Evolutionary conservation across 768 basidiomycete species (phyloP), one percentile per base, ranked within the genome.

Genomic region (Mycena latifolia): DNA sequence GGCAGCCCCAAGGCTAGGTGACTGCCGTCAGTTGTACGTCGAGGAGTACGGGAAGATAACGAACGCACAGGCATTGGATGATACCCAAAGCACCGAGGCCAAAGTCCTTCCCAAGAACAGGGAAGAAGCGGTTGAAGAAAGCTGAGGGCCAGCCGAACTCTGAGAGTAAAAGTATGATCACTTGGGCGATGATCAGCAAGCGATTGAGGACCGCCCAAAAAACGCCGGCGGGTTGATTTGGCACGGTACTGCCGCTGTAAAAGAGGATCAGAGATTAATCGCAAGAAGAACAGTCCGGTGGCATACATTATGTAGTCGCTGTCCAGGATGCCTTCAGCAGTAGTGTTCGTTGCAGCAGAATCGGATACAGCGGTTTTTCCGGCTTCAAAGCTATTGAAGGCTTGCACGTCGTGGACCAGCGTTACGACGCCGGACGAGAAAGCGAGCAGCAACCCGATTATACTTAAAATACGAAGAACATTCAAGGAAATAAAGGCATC

Each of bases 131-230:
- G 74, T 88, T 84, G 79, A 97, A 97, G 83, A 95, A 92, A 31
- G 81, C 74, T 10, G 85, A 77, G 14, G 94, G 94, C 86, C 93
- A 92, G 67, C 92, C 89, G 63, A 95, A 67, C 78, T 98, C 96
- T 61, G 95, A 92, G 62, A 95, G 77, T 66, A 95, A 78, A 73
- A 97, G 89, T 33, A 94, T 82, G 72, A 95, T 76, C 65, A 91
- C 86, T 81, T 96, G 92, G 77, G 92, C 89, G 66, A 95, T 88
- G 77, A 97, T 94, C 77, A 97, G 86, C 61, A 97, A 84, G 65
- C 93, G 85, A 78, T 94, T 94, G 67, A 96, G 81, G 66, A 97
- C 89, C 6, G 93, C 92, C 93, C 95, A 98, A 80, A 98, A 97
- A 11, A 88, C 86, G 28, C 95, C 69, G 2, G 61, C 61, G 31